A percentile compares a stretch with the other conserved stretches of the same genome.
These are phyloP conservation scores for Entomortierella beljakovae DNA, from an alignment of 192 early-diverging fungal genomes.

Conservation along the genomic window DNA sequence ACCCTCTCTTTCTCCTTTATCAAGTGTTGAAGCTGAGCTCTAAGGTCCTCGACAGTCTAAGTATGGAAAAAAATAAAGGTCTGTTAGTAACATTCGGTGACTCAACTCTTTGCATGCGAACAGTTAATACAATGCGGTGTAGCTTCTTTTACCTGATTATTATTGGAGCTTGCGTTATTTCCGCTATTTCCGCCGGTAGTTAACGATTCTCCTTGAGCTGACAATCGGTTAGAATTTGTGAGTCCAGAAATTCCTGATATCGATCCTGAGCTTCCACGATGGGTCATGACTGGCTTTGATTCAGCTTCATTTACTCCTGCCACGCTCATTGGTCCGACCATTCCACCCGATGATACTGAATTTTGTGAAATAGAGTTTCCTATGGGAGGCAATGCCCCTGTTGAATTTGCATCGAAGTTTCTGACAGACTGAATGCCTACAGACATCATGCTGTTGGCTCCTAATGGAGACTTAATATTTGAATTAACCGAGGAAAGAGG, in stretches of 20 bases:
- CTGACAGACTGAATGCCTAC: neutral
- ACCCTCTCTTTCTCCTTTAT: conserved; percentile 60
- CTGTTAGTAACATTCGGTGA: neutral
- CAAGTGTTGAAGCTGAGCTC: conserved; percentile 53
- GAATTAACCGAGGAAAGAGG: neutral
- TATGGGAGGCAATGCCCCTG: conserved; percentile 14
- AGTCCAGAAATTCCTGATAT: conserved; percentile 10
- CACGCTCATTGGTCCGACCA: neutral
- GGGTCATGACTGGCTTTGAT: conserved; percentile 29
- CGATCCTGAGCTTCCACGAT: conserved; percentile 38
- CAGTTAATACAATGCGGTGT: neutral
- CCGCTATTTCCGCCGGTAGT: neutral
- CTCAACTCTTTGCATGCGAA: neutral
- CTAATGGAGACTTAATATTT: neutral
- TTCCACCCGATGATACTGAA: conserved; percentile 1
- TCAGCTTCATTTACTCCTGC: conserved; percentile 8
- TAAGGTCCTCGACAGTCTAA: conserved; percentile 52
- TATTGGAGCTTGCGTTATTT: neutral
- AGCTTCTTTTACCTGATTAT: conserved; percentile 13
- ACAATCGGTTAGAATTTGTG: conserved; percentile 12
- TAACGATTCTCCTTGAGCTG: conserved; percentile 28
- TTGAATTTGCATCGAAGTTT: neutral
- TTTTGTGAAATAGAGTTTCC: neutral
- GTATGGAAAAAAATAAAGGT: neutral
- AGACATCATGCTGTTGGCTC: neutral